Evolutionary conservation across 1,284 basidiomycete genomes (phyloP).

Genomic region (Tylopilus sp.): DNA sequence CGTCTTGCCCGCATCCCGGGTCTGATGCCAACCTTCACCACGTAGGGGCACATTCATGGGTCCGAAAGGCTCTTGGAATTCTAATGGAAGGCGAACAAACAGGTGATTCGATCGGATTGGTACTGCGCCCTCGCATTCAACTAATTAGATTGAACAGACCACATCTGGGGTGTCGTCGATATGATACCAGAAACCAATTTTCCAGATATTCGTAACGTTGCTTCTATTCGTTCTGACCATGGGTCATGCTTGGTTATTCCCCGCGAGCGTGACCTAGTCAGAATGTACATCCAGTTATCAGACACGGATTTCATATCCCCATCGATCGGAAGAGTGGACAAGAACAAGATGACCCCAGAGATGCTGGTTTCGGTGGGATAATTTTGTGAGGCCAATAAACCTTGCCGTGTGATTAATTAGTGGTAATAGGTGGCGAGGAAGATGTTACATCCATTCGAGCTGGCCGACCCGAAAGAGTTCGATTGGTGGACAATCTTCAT

Average conservation of each 20-base stretch:
- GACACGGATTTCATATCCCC: constrained; percentile 48
- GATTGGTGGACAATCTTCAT: constrained; percentile 84
- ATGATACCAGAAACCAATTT: constrained; percentile 73
- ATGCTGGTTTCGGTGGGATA: constrained; percentile 57
- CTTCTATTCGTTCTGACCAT: constrained; percentile 58
- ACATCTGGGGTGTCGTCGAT: constrained; percentile 79
- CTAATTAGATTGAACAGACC: constrained; percentile 42
- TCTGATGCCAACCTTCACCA: not conserved
- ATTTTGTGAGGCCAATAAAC: constrained; percentile 20
- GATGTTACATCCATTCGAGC: constrained; percentile 66
- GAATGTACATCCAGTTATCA: constrained; percentile 74
- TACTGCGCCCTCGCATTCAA: not conserved
- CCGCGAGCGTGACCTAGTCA: constrained; percentile 67
- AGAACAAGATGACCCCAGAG: constrained; percentile 56
- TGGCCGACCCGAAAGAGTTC: constrained; percentile 55
- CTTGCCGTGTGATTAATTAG: not conserved
- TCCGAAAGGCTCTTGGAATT: constrained; percentile 33
- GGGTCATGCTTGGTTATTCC: constrained; percentile 76
- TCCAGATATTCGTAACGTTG: constrained; percentile 75
- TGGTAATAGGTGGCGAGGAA: constrained; percentile 55
- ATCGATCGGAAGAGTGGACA: constrained; percentile 55
- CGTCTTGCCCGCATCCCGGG: no score
- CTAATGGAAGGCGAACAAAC: constrained; percentile 7
- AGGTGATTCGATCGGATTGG: not conserved
- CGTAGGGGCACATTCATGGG: constrained; percentile 78